Conservation (phyloP, 225 moss, liverwort and hornwort species). For the Asterella californica region DNA sequence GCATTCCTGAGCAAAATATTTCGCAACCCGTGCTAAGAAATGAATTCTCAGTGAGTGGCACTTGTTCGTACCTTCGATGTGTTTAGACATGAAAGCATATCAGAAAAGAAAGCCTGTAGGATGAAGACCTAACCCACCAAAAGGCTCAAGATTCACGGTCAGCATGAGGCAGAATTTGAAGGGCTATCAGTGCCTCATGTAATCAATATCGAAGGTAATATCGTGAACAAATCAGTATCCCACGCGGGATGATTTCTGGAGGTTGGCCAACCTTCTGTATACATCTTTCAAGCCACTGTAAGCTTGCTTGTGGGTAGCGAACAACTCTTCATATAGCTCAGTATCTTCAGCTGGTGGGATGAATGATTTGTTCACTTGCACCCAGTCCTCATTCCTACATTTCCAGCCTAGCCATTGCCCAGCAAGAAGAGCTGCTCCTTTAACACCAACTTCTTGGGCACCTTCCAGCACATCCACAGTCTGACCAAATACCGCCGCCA, state of each 20-base stretch:
- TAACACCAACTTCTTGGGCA: slow-evolving; percentile 93
- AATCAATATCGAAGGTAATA: background rate
- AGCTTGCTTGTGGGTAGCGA: slow-evolving; percentile 52
- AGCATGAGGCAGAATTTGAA: background rate
- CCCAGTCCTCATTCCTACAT: slow-evolving; percentile 65
- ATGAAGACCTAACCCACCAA: no score
- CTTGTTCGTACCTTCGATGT: no score
- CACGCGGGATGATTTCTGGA: slow-evolving; percentile 27
- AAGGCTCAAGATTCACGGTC: background rate
- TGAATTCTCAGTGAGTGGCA: no score
- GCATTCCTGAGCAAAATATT: no score
- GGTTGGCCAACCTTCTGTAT: slow-evolving; percentile 51
- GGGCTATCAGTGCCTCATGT: background rate
- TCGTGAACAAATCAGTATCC: background rate
- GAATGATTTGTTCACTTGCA: slow-evolving; percentile 55
- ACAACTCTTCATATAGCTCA: slow-evolving; percentile 56
- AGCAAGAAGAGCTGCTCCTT: slow-evolving; percentile 92
- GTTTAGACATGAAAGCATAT: no score
- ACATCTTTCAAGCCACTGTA: slow-evolving; percentile 56
- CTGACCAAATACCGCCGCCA: slow-evolving; percentile 82
- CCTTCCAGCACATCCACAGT: slow-evolving; percentile 86
- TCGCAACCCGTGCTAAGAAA: no score
- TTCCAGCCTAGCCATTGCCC: slow-evolving; percentile 91
- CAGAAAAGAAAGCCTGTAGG: no score
- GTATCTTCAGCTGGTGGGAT: slow-evolving; percentile 54